Percentiles rank a stretch among this genome's conserved stretches.
Evolutionary conservation across 371 early-diverging fungal species (phyloP).

Genomic region (Mucor saturninus): DNA sequence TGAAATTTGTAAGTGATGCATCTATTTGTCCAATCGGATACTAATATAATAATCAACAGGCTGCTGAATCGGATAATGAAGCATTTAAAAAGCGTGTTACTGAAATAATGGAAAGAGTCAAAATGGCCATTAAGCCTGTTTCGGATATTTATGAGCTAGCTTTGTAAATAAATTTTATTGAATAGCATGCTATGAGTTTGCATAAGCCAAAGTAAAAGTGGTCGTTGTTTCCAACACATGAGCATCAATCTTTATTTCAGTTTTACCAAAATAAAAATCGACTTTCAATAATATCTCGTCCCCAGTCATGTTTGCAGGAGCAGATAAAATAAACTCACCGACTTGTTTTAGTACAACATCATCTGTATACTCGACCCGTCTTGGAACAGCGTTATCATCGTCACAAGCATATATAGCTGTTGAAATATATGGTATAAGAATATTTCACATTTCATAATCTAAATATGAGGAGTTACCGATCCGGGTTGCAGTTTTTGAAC

Average conservation of each 20-base stretch:
- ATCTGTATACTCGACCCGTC: slow-evolving; percentile 44
- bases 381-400: slow-evolving; percentile 45
- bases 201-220: slow-evolving; percentile 54
- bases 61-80: slow-evolving; percentile 41
- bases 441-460: too few species aligned
- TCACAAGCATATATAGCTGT: slow-evolving; percentile 56
- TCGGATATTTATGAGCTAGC: slow-evolving; percentile 4
- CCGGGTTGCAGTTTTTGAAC: too few species aligned
- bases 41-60: slow-evolving; percentile 16
- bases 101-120: slow-evolving; percentile 36
- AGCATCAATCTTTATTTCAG: slow-evolving; percentile 57
- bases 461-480: neutral
- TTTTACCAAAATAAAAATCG: slow-evolving; percentile 59
- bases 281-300: slow-evolving; percentile 50
- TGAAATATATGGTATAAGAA: neutral
- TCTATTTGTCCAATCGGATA: neutral
- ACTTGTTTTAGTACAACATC: slow-evolving; percentile 42
- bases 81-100: slow-evolving; percentile 35
- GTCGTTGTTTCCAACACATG: slow-evolving; percentile 51
- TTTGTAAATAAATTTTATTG: neutral
- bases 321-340: slow-evolving; percentile 51
- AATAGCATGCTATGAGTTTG: slow-evolving; percentile 16
- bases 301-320: slow-evolving; percentile 46
- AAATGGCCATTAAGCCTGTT: slow-evolving; percentile 43
- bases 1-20: slow-evolving; percentile 47